A percentile compares a stretch with the other conserved stretches of the same genome.
These are phyloP conservation scores for Lipomyces spencermartinsiae DNA, from an alignment of 805 yeast species.

Conservation along the genomic window DNA sequence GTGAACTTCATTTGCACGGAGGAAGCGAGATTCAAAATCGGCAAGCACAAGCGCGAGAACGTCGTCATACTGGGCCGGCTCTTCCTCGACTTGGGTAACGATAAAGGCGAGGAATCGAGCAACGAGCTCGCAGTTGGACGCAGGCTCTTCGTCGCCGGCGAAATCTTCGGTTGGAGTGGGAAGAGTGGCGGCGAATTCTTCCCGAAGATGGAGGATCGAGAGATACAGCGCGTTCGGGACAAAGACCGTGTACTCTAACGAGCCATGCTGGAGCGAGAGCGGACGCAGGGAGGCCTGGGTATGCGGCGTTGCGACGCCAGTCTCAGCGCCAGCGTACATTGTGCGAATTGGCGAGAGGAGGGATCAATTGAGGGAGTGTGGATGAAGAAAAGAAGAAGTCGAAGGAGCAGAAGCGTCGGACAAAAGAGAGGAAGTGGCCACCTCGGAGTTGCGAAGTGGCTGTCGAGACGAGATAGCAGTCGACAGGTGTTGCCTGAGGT, in stretches of 20 bases:
- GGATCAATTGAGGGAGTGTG: slow-evolving; percentile 8
- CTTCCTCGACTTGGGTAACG: slow-evolving; percentile 48
- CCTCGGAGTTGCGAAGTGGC: not conserved
- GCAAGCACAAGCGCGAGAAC: slow-evolving; percentile 71
- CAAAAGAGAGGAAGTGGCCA: not conserved
- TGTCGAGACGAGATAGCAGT: not conserved
- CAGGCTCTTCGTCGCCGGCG: slow-evolving; percentile 86
- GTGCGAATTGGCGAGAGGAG: slow-evolving; percentile 9
- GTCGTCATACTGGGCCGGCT: slow-evolving; percentile 65
- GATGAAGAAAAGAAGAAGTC: slow-evolving; percentile 11
- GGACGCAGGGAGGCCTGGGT: slow-evolving; percentile 71
- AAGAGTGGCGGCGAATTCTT: slow-evolving; percentile 73
- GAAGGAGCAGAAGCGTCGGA: slow-evolving; percentile 12
- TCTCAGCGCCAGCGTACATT: slow-evolving; percentile 42
- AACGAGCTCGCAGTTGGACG: slow-evolving; percentile 82
- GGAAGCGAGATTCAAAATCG: slow-evolving; percentile 85
- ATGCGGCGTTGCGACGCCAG: slow-evolving; percentile 53
- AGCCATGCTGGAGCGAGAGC: slow-evolving; percentile 79
- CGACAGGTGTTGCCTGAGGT: not conserved
- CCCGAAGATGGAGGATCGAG: slow-evolving; percentile 83
- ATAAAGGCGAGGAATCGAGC: slow-evolving; percentile 76
- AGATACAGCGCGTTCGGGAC: slow-evolving; percentile 83
- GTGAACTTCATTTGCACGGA: slow-evolving; percentile 82
- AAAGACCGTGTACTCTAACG: slow-evolving; percentile 84
- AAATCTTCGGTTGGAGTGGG: slow-evolving; percentile 81